phyloP scores from a whole-genome alignment of 805 yeast species.

The Metschnikowia picachoensis region DNA sequence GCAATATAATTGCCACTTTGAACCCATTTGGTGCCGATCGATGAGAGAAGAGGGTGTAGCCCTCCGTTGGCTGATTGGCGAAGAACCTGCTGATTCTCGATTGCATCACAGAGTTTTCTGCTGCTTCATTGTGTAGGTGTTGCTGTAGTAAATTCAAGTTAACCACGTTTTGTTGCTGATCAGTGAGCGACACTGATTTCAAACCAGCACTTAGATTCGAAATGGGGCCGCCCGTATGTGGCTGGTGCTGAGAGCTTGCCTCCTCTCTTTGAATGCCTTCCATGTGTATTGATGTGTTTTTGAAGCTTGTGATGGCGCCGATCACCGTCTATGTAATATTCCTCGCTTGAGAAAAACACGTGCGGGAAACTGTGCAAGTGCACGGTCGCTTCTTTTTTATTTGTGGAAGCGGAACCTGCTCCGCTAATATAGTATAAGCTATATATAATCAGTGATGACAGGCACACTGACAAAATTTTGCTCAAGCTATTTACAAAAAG shows the following conservation, averaged over 20 bases:
- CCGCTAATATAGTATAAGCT: no score
- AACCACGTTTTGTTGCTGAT: constrained; percentile 41
- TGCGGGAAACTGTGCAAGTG: no score
- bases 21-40: constrained; percentile 93
- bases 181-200: constrained; percentile 39
- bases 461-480: no score
- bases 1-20: constrained; percentile 86
- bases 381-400: no score
- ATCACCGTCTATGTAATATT: no score
- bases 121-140: constrained; percentile 41
- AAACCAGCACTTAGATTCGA: constrained; percentile 46
- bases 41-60: constrained; percentile 79
- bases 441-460: no score
- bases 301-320: no score
- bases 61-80: constrained; percentile 71
- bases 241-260: constrained; percentile 3
- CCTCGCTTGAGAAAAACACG: no score
- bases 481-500: no score
- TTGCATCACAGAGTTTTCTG: constrained; percentile 35
- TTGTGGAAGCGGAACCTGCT: no score
- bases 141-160: constrained; percentile 42
- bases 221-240: constrained; percentile 26
- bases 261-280: constrained; percentile 6
- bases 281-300: not conserved
- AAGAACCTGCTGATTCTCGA: constrained; percentile 69